phyloP scores from a whole-genome alignment of 805 yeast species.

The Yamadazyma sp. region DNA sequence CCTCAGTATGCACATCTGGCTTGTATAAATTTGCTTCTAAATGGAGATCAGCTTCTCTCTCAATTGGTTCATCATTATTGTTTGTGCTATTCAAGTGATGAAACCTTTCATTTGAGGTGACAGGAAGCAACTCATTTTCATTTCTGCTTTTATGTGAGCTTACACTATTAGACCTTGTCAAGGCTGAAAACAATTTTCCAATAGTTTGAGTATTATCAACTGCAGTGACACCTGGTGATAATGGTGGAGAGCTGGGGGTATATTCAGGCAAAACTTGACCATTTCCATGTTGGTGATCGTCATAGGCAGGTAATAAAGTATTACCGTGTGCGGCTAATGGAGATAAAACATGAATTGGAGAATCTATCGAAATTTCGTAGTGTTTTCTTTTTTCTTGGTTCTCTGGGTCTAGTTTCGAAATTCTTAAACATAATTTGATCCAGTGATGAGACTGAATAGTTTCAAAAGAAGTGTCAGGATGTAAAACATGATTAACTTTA shows the following conservation, averaged over 20 bases:
- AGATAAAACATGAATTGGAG: constrained; percentile 83
- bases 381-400: constrained; percentile 69
- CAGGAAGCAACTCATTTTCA: constrained; percentile 1
- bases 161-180: constrained; percentile 10
- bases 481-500: constrained; percentile 47
- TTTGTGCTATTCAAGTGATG: constrained; percentile 23
- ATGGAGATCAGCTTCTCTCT: constrained; percentile 38
- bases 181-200: constrained; percentile 13
- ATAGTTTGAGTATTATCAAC: constrained; percentile 29
- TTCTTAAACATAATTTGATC: constrained; percentile 83
- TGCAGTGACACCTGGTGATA: constrained; percentile 54
- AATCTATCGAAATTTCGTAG: constrained; percentile 91
- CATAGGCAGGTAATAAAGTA: constrained; percentile 73
- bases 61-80: constrained; percentile 32
- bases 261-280: constrained; percentile 21
- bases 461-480: constrained; percentile 81
- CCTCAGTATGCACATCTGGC: constrained; percentile 43
- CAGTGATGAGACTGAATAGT: constrained; percentile 91
- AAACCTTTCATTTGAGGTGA: constrained; percentile 16
- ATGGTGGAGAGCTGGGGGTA: constrained; percentile 40
- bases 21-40: constrained; percentile 48
- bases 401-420: constrained; percentile 63
- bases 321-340: constrained; percentile 78
- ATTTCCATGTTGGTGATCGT: constrained; percentile 19
- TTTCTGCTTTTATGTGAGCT: neutral